Percentiles rank a stretch among this genome's conserved stretches.
These are phyloP conservation scores for Mycena polygramma DNA, from an alignment of 768 basidiomycete species.

Conservation along the genomic window DNA sequence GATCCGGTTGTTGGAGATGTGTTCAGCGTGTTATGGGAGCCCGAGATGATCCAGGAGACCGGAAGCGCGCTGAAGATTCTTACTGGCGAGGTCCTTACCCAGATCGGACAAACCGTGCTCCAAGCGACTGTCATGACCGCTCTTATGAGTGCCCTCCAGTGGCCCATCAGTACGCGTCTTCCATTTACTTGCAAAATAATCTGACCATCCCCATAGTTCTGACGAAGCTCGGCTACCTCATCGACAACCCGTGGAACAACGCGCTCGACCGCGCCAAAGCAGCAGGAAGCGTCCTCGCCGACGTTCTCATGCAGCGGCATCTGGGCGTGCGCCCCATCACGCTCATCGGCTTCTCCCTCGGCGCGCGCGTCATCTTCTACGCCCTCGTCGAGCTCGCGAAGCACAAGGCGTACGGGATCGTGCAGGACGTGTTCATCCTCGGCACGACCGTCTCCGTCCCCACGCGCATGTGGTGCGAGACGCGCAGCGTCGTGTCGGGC, in stretches of 20 bases:
- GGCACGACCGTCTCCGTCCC: constrained; percentile 93
- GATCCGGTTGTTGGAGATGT: constrained; percentile 98
- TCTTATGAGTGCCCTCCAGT: constrained; percentile 93
- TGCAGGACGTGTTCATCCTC: constrained; percentile 96
- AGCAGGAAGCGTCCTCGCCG: constrained; percentile 94
- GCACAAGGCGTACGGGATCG: constrained; percentile 90
- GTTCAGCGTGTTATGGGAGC: constrained; percentile 97
- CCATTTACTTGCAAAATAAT: too few relatives aligned
- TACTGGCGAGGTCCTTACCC: constrained; percentile 90
- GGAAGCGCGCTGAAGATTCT: constrained; percentile 94
- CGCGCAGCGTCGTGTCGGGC: constrained; percentile 88
- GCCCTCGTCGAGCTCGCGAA: constrained; percentile 93
- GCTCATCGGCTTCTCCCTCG: constrained; percentile 96
- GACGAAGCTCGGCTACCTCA: constrained; percentile 96
- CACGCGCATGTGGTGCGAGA: constrained; percentile 82
- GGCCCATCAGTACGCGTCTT: constrained; percentile 99
- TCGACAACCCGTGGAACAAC: constrained; percentile 99
- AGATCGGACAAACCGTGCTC: constrained; percentile 91
- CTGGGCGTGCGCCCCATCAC: constrained; percentile 97
- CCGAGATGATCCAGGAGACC: constrained; percentile 98
- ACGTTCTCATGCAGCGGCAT: constrained; percentile 88
- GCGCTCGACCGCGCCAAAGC: constrained; percentile 93
- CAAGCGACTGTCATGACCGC: constrained; percentile 95
- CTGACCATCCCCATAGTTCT: constrained; percentile 67
- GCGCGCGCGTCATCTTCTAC: constrained; percentile 96